Base-by-base conservation (phyloP, 179 eudicot species). In the Spinacia oleracea region DNA sequence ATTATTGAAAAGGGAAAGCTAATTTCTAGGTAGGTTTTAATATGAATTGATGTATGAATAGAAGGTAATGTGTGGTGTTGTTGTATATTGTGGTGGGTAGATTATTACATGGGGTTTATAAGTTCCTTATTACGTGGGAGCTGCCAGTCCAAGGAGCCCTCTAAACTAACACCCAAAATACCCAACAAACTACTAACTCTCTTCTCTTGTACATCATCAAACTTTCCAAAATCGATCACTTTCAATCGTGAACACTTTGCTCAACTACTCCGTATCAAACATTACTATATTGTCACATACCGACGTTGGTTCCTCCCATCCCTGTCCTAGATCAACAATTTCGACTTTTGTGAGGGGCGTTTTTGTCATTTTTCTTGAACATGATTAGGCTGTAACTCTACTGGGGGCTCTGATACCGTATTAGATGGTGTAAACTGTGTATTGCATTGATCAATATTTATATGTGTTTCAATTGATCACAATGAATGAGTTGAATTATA, bases 91-190 rank as follows among this genome's bases (percentile, higher is more conserved):
- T 72, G 76, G 65, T 73, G 64, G 76, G 76, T 73, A 43, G 31
- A 70, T 48, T 74, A 70, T 48, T 74, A 59, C 53, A 74, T 58
- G 77, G 77, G 32, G n/a, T 21, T 45, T 6, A n/a, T n/a, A 53
- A 59, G 20, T 59, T 40, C 5, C 38, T 20, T 56, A 16, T 18
- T 74, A 75, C 78, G 78, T 60, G 68, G 75, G 77, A 75, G 78
- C 78, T 75, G 78, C 78, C 78, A 75, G 67, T 60, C 78, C 68
- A 75, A 60, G 78, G 15, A 43, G 40, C n/a, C 9, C 18, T 60
- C 72, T 71, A 59, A 72, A 79, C 81, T 60, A 70, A 78, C 81
- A 79, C 72, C 55, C 62, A 35, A 34, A 38, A n/a, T 72, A 38
- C 59, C 42, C 74, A 68, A 38, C 48, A 38, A 62, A 77, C 53